Conservation (phyloP, 805 yeast species). For the Zygoascus ofunaensis region DNA sequence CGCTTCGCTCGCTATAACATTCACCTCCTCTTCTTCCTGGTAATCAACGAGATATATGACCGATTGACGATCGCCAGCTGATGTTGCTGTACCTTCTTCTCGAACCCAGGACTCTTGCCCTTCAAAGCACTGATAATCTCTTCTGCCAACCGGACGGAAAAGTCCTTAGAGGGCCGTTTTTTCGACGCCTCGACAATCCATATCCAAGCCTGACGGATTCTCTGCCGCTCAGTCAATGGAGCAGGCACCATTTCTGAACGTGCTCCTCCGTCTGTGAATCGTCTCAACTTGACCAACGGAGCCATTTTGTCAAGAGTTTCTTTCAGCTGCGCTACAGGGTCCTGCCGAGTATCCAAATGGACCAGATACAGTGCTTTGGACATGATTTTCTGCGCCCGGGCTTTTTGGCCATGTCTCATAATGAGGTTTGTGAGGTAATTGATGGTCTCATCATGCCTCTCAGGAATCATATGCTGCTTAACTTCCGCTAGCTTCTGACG, state of each 20-base stretch:
- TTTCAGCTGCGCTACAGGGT: slow-evolving; percentile 71
- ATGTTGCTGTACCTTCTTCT: slow-evolving; percentile 74
- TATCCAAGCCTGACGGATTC: slow-evolving; percentile 75
- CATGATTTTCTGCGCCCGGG: slow-evolving; percentile 63
- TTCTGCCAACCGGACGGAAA: slow-evolving; percentile 83
- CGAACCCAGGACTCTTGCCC: slow-evolving; percentile 77
- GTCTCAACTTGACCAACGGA: slow-evolving; percentile 71
- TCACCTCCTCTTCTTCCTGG: slow-evolving; percentile 4
- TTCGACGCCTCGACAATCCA: slow-evolving; percentile 87
- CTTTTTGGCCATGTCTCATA: slow-evolving; percentile 88
- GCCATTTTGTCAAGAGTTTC: slow-evolving; percentile 71
- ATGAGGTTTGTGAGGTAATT: slow-evolving; percentile 74
- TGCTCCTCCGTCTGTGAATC: slow-evolving; percentile 77
- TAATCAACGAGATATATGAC: slow-evolving; percentile 48
- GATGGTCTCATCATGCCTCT: slow-evolving; percentile 56
- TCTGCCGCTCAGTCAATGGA: slow-evolving; percentile 73
- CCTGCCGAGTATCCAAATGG: slow-evolving; percentile 59
- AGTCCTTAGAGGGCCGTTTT: slow-evolving; percentile 69
- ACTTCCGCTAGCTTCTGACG: slow-evolving; percentile 44
- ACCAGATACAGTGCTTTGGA: slow-evolving; percentile 73
- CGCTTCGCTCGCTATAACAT: neutral
- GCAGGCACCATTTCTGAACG: slow-evolving; percentile 72
- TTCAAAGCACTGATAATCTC: slow-evolving; percentile 69
- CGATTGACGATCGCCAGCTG: slow-evolving; percentile 82
- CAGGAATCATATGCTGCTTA: slow-evolving; percentile 48